phyloP scores from a whole-genome alignment of 352 stramenopile species.

The Elongisporangium anandrum region DNA sequence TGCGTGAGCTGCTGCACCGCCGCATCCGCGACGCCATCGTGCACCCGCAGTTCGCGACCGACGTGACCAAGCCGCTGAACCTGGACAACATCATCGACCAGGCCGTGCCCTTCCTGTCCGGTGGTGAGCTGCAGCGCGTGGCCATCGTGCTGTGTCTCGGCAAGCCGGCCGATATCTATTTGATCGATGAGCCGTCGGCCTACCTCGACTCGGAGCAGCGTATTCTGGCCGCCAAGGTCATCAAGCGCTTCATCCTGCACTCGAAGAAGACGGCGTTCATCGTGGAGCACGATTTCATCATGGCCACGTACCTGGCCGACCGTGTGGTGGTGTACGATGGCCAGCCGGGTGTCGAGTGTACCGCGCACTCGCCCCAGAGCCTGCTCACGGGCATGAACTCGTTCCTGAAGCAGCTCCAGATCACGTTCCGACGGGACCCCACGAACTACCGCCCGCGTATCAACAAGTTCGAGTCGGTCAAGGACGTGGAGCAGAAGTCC shows the following conservation, averaged over 20 bases:
- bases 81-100: slow-evolving; percentile 99
- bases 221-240: slow-evolving; percentile 98
- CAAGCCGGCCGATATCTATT: slow-evolving; percentile 98
- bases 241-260: slow-evolving; percentile 99
- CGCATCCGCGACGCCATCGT: slow-evolving; percentile 96
- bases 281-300: slow-evolving; percentile 99
- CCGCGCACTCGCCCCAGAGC: slow-evolving; percentile 92
- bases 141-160: slow-evolving; percentile 98
- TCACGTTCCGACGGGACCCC: slow-evolving; percentile 99
- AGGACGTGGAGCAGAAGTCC: slow-evolving; percentile 97
- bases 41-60: slow-evolving; percentile 98
- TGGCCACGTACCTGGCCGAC: slow-evolving; percentile 99
- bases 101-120: slow-evolving; percentile 96
- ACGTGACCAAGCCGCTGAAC: slow-evolving; percentile 98
- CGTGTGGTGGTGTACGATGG: slow-evolving; percentile 96
- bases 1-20: slow-evolving; percentile 97
- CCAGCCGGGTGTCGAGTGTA: slow-evolving; percentile 96
- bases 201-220: slow-evolving; percentile 99
- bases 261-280: slow-evolving; percentile 99
- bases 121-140: slow-evolving; percentile 98
- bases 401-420: slow-evolving; percentile 98
- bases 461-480: slow-evolving; percentile 95
- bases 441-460: slow-evolving; percentile 98
- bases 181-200: slow-evolving; percentile 99
- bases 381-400: slow-evolving; percentile 98